A percentile compares a stretch with the other conserved stretches of the same genome.
These are phyloP conservation scores for Aureobasidium uvarum DNA, from an alignment of 2,329 filamentous ascomycete species.

Conservation along the genomic window DNA sequence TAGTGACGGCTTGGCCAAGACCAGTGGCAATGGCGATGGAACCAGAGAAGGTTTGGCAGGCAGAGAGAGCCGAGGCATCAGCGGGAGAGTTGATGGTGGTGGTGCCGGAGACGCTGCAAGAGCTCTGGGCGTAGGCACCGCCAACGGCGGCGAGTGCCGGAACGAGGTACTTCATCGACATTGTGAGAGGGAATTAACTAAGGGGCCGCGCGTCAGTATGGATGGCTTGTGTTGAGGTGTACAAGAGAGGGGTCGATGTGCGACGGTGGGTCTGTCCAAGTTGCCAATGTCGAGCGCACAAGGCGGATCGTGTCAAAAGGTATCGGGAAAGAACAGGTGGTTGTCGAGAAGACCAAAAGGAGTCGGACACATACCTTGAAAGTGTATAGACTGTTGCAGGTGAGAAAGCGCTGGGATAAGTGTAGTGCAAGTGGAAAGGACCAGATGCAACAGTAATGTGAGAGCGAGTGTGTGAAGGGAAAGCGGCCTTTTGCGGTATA, in stretches of 20 bases:
- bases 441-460: conserved; percentile 25
- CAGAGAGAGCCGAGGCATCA: conserved; percentile 58
- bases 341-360: neutral
- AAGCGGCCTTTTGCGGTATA: conserved; percentile 20
- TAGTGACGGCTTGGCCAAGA: conserved; percentile 57
- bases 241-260: neutral
- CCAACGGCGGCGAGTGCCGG: conserved; percentile 56
- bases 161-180: conserved; percentile 57
- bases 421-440: conserved; percentile 24
- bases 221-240: neutral
- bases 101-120: conserved; percentile 44
- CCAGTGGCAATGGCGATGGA: conserved; percentile 62
- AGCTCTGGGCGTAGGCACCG: conserved; percentile 45
- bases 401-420: conserved; percentile 26
- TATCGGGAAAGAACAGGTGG: neutral
- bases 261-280: neutral
- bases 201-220: conserved; percentile 11
- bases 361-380: conserved; percentile 22
- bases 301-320: neutral
- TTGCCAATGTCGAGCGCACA: neutral
- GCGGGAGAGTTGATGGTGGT: conserved; percentile 61
- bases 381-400: conserved; percentile 26
- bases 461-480: conserved; percentile 25
- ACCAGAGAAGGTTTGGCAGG: conserved; percentile 68
- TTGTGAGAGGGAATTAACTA: conserved; percentile 38